These are phyloP conservation scores for Barnettozyma botsteinii DNA, from an alignment of 805 yeast species.

Conservation along the genomic window DNA sequence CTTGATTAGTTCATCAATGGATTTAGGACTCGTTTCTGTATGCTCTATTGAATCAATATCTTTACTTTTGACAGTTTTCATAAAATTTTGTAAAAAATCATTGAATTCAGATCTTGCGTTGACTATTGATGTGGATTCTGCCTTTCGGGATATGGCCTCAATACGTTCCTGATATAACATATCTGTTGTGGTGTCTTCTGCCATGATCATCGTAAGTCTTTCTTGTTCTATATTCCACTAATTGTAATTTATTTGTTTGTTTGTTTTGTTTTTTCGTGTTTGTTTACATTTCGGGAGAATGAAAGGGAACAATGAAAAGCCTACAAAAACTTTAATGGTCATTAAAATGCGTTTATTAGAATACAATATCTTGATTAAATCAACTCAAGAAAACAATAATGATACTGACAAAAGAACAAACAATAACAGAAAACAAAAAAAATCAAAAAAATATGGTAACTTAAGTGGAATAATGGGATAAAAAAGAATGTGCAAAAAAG, in stretches of 20 bases:
- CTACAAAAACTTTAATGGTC: neutral
- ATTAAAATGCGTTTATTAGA: neutral
- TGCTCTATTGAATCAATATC: neutral
- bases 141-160: neutral
- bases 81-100: neutral
- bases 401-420: neutral
- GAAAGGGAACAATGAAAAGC: too few relatives aligned
- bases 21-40: conserved; percentile 25
- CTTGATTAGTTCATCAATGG: conserved; percentile 35
- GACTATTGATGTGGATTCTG: neutral
- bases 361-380: neutral
- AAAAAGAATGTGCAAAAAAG: neutral
- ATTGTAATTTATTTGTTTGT: neutral
- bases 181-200: neutral
- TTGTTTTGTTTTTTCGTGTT: neutral
- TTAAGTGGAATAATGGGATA: too few relatives aligned
- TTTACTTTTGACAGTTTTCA: neutral
- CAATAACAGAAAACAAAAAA: neutral
- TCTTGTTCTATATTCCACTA: too few relatives aligned
- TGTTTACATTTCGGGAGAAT: conserved; percentile 2
- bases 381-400: neutral
- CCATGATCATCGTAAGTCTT: neutral
- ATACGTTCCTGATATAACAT: neutral
- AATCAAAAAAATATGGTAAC: neutral
- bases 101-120: conserved; percentile 7